Evolutionary conservation across 2,329 filamentous ascomycete genomes (phyloP), one percentile per base, ranked within the genome.

Genomic region (Sporothrix euskadiensis): DNA sequence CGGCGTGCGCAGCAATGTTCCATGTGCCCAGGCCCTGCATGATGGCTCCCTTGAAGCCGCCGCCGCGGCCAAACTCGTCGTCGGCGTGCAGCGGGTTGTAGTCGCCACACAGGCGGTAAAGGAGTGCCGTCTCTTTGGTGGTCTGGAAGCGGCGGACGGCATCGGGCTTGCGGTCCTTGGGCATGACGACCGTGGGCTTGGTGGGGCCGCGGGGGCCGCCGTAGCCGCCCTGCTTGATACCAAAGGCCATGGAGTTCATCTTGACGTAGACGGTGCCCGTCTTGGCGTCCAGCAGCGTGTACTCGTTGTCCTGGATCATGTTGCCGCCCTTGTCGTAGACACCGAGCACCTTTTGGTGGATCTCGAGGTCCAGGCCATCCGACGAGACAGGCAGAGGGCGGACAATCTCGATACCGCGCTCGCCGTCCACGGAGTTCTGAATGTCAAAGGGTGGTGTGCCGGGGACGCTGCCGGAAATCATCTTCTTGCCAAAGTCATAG

Each of bases 21-120:
- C 83, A 86, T 19, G 83, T 85, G 9, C 81, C 82, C 41, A 86
- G 77, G 0, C 84, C 84, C 71, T 86, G 84, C 66, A 85, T 77
- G 71, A 86, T 85, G 4, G 81, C 79, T 0, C 83, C 83, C 52
- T 82, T 82, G 76, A 85, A 85, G 16, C 84, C 84, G 9, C 83
- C 82, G 6, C 79, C 79, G 74, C 78, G 77, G 0, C 83, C 83
- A 57, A 83, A 83, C 19, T 78, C 80, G n/a, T 83, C 82, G 69
- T 83, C 82, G 0, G 81, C 83, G 75, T 85, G 84, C 63, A 85
- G 78, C 7, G 85, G 84, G 74, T 86, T 86, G 76, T 85, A 86
- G 74, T 86, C 84, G 0, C 85, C 84, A 75, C 83, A 85, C 10
- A 86, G 77, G 1, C 83, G 78, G 71, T 85, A 85, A 0, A 85